These are phyloP conservation scores for Herpetomonas tarakana DNA, from an alignment of 208 protist genomes.

Conservation along the genomic window DNA sequence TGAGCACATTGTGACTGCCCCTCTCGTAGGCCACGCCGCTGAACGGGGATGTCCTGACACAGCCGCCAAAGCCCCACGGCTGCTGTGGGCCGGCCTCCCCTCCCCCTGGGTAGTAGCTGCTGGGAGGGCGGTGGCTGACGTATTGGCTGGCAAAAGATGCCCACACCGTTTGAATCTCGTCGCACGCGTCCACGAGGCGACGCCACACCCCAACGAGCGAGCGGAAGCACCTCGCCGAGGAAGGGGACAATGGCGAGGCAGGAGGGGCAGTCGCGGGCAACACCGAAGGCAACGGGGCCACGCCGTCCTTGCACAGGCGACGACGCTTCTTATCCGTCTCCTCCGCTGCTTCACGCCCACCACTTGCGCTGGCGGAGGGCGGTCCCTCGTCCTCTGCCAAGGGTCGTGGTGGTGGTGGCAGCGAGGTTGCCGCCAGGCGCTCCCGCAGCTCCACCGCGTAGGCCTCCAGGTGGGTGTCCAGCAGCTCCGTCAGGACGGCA, in stretches of 20 bases:
- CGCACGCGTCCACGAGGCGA: not conserved
- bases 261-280: no score
- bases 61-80: no score
- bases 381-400: no score
- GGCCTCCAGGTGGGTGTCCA: constrained; percentile 20
- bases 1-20: not conserved
- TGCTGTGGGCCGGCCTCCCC: no score
- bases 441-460: constrained; percentile 23
- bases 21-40: no score
- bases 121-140: not conserved
- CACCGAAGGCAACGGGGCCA: no score
- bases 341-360: not conserved
- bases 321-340: not conserved
- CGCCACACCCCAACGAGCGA: not conserved
- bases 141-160: not conserved
- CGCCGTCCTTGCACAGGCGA: not conserved
- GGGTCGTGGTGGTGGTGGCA: no score
- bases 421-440: constrained; percentile 6
- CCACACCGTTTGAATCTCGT: not conserved
- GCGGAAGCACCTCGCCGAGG: not conserved
- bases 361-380: not conserved
- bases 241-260: no score
- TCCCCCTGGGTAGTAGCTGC: no score
- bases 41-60: no score
- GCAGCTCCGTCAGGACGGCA: constrained; percentile 13